phyloP scores from a whole-genome alignment of 768 basidiomycete species.

The Hortiboletus flavorubellus region DNA sequence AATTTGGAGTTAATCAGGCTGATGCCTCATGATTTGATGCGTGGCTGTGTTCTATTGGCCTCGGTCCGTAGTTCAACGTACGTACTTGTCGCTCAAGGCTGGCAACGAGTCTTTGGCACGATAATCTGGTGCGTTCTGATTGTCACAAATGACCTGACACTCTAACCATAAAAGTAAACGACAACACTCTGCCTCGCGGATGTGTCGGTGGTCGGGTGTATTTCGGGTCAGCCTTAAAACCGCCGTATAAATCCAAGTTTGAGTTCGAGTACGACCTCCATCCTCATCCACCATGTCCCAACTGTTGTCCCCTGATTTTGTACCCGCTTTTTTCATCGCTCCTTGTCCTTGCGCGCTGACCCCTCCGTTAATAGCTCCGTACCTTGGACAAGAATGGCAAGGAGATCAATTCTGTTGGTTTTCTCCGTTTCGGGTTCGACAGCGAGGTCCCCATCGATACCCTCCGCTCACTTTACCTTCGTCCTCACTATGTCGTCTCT shows the following conservation, averaged over 20 bases:
- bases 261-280: not conserved
- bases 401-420: conserved; percentile 78
- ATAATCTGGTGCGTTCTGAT: too few relatives aligned
- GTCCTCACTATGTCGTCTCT: conserved; percentile 67
- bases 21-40: not conserved
- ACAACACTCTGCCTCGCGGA: too few relatives aligned
- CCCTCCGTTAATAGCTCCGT: conserved; percentile 41
- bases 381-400: conserved; percentile 72
- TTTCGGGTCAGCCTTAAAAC: not conserved
- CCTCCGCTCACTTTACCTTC: conserved; percentile 85
- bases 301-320: conserved; percentile 18
- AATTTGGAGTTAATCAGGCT: not conserved
- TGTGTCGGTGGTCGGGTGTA: too few relatives aligned
- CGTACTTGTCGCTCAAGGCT: too few relatives aligned
- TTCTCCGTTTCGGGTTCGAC: conserved; percentile 87
- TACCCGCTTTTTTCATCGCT: not conserved
- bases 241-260: not conserved
- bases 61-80: too few relatives aligned
- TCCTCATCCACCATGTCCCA: conserved; percentile 19
- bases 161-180: too few relatives aligned
- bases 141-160: too few relatives aligned
- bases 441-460: conserved; percentile 75
- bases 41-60: conserved; percentile 10
- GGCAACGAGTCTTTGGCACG: too few relatives aligned
- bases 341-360: conserved; percentile 4